Evolutionary conservation across 805 yeast species (phyloP), one percentile per base, ranked within the genome.

Genomic region (Groenewaldozyma salmanticensis): DNA sequence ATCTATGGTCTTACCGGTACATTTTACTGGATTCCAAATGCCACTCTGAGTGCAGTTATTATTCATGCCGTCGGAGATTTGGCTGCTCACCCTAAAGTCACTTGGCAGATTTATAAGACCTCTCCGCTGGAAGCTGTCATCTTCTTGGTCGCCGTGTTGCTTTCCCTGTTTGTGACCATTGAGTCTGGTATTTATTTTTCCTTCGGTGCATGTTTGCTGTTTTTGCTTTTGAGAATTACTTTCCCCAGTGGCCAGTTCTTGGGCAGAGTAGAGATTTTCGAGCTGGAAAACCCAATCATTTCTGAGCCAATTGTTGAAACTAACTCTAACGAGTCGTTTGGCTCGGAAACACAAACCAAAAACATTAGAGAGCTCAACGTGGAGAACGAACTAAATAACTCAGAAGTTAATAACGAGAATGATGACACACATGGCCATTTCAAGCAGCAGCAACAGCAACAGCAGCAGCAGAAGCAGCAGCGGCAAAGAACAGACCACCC

Each of bases 161-260:
- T 85, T 52, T 75, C 92, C 31, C 81, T 86, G 4, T 85, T 85
- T 51, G 65, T 85, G 4, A 66, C 85, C 4, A 81, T 88, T 57
- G 96, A 88, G 61, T 67, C 78, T 55, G 96, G 95, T 65, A 81
- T 88, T 52, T 88, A 88, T 65, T 88, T 87, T 62, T 90, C 95
- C 32, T 74, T 85, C 50, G 78, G 82, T 55, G 90, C 95, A 42
- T 83, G 94, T 27, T 74, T 71, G 51, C 95, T 86, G 17, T 68
- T 74, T 34, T 62, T 87, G 43, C 65, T 88, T 42, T 75, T 85
- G 65, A 75, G 85, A 55, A 60, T 82, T 37, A 83, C 94, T 20
- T 77, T 75, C 65, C 94, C 96, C 33, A 71, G 71, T 43, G 95
- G 95, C 49, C 71, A 74, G 39, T 85, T 87, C 65, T 68, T 88